phyloP scores from a whole-genome alignment of 441 rosid species.

The Populus tomentosa region DNA sequence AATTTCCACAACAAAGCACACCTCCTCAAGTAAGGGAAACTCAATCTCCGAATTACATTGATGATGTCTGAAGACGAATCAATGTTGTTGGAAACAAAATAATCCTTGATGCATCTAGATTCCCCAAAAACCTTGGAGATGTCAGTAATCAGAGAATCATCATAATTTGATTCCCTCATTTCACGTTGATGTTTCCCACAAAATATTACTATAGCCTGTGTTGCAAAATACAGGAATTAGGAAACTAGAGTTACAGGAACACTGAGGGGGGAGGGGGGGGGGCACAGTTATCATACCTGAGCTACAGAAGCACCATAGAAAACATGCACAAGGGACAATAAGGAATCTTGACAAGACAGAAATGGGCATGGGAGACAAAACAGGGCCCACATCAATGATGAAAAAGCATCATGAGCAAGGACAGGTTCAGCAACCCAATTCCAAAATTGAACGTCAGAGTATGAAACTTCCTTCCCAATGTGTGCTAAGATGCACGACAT shows the following conservation, averaged over 20 bases:
- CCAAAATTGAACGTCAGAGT: slow-evolving; percentile 68
- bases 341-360: slow-evolving; percentile 71
- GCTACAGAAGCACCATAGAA: slow-evolving; percentile 71
- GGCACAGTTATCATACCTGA: slow-evolving; percentile 55
- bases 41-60: slow-evolving; percentile 54
- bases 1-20: slow-evolving; percentile 93
- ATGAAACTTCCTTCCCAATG: slow-evolving; percentile 39
- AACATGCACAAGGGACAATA: slow-evolving; percentile 79
- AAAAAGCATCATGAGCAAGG: slow-evolving; percentile 90
- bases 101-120: slow-evolving; percentile 43
- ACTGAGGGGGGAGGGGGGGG: background rate
- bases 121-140: slow-evolving; percentile 50
- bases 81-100: slow-evolving; percentile 50
- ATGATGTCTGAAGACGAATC: slow-evolving; percentile 47
- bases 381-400: slow-evolving; percentile 96
- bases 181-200: slow-evolving; percentile 35
- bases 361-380: slow-evolving; percentile 95
- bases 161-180: slow-evolving; percentile 26
- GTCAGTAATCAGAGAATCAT: slow-evolving; percentile 54
- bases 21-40: slow-evolving; percentile 88
- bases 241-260: slow-evolving; percentile 9
- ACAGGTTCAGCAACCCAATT: slow-evolving; percentile 81
- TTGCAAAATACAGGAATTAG: slow-evolving; percentile 25
- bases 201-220: slow-evolving; percentile 73
- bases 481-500: slow-evolving; percentile 42